These are phyloP conservation scores for Elsinoe ampelina DNA, from an alignment of 2,329 filamentous ascomycete genomes.

Conservation along the genomic window DNA sequence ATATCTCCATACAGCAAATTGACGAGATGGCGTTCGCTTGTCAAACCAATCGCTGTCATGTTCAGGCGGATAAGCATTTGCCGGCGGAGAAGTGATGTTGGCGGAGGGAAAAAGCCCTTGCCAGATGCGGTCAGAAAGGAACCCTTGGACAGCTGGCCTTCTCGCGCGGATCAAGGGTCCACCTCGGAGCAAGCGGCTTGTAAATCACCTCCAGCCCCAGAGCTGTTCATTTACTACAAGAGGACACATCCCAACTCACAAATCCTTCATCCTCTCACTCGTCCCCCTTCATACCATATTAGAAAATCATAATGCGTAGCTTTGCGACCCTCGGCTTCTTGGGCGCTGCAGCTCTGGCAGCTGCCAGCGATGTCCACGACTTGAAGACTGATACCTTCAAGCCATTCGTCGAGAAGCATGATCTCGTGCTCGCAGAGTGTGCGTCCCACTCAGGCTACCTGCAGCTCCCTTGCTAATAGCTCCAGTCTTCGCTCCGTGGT, in stretches of 20 bases:
- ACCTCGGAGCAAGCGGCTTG: not conserved
- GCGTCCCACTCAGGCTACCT: constrained; percentile 32
- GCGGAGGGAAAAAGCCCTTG: constrained; percentile 3
- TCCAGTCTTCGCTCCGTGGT: constrained; percentile 89
- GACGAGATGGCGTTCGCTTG: not conserved
- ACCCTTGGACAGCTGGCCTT: not conserved
- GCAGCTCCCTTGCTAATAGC: not conserved
- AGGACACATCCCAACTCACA: not conserved
- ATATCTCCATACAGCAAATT: not conserved
- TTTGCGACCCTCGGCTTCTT: constrained; percentile 32
- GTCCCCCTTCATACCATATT: not conserved
- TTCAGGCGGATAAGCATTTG: not conserved
- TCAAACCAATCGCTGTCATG: not conserved
- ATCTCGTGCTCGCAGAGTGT: constrained; percentile 92
- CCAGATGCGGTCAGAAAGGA: not conserved
- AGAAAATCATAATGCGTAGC: constrained; percentile 18
- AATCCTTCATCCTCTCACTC: constrained; percentile 4
- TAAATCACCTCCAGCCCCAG: constrained; percentile 4
- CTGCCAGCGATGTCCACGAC: constrained; percentile 70
- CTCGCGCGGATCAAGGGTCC: constrained; percentile 3
- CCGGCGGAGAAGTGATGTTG: not conserved
- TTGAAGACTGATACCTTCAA: constrained; percentile 82
- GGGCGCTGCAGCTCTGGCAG: constrained; percentile 51
- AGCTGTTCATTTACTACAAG: not conserved
- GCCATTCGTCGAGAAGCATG: constrained; percentile 74